Evolutionary conservation across 2,329 filamentous ascomycete species (phyloP).

Genomic region (Tetracladium maxilliforme): DNA sequence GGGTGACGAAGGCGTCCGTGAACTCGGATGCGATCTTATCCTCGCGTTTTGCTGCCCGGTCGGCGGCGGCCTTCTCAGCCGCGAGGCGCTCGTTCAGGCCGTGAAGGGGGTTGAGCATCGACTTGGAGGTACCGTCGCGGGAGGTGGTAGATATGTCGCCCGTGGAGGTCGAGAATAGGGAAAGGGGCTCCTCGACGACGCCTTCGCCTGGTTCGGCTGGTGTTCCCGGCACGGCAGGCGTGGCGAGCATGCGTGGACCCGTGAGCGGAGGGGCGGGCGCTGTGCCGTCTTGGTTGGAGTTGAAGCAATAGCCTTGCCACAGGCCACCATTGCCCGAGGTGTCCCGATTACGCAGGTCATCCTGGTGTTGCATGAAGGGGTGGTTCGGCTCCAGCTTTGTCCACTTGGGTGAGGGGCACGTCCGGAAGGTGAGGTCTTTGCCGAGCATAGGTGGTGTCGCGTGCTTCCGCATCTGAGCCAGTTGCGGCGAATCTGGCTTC

Average conservation of each 20-base stretch:
- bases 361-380: slow-evolving; percentile 48
- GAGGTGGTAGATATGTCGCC: no score
- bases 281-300: slow-evolving; percentile 17
- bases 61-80: slow-evolving; percentile 8
- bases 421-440: slow-evolving; percentile 63
- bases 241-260: slow-evolving; percentile 10
- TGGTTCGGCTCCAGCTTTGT: slow-evolving; percentile 73
- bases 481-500: no score
- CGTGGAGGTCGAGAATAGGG: no score
- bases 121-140: no score
- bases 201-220: no score
- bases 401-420: slow-evolving; percentile 68
- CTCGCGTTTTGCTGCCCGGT: no score
- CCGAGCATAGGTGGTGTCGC: slow-evolving; percentile 79
- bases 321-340: slow-evolving; percentile 50
- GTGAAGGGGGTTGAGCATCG: no score
- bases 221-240: no score
- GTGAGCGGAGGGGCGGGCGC: slow-evolving; percentile 15
- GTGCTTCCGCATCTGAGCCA: slow-evolving; percentile 40
- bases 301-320: slow-evolving; percentile 69
- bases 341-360: slow-evolving; percentile 35
- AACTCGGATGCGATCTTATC: slow-evolving; percentile 47
- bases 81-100: slow-evolving; percentile 13
- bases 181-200: no score
- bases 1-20: slow-evolving; percentile 72